Evolutionary conservation across 768 basidiomycete genomes (phyloP).

Genomic region (Russula compacta): DNA sequence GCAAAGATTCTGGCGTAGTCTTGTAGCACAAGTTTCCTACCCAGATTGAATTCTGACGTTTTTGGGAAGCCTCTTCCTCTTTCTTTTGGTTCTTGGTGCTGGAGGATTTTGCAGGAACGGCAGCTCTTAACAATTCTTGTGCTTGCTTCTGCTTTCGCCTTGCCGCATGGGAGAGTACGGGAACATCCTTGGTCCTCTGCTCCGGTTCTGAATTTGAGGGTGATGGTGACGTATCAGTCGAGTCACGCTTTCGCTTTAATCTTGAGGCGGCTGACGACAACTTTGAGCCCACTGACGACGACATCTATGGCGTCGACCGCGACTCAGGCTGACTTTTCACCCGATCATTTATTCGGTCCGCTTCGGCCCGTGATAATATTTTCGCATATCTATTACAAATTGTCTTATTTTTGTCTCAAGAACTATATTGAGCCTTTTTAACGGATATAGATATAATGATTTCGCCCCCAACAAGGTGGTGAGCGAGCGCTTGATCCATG

Average conservation of each 20-base stretch:
- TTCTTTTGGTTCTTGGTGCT: slow-evolving; percentile 33
- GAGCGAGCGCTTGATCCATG: too few species aligned
- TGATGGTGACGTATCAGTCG: slow-evolving; percentile 16
- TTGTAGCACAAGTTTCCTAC: slow-evolving; percentile 91
- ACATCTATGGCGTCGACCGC: background rate
- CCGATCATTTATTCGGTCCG: background rate
- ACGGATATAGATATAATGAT: too few species aligned
- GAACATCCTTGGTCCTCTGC: slow-evolving; percentile 28
- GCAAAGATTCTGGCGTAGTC: slow-evolving; percentile 69
- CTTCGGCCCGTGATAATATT: background rate
- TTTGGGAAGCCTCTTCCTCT: slow-evolving; percentile 23
- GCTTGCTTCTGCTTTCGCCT: slow-evolving; percentile 52
- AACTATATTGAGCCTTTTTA: too few species aligned
- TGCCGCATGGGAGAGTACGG: slow-evolving; percentile 69
- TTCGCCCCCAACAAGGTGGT: too few species aligned
- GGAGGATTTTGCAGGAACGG: slow-evolving; percentile 23
- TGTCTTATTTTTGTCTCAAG: too few species aligned
- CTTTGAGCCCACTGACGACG: background rate
- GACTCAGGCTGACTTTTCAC: background rate
- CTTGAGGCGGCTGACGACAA: background rate
- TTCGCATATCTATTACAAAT: too few species aligned
- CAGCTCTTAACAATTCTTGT: slow-evolving; percentile 22
- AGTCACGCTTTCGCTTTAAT: background rate
- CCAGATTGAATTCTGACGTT: slow-evolving; percentile 86
- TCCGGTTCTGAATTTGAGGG: slow-evolving; percentile 22